Evolutionary conservation across 1,139 yeast genomes (phyloP).

Genomic region (Ogataea hybrid): DNA sequence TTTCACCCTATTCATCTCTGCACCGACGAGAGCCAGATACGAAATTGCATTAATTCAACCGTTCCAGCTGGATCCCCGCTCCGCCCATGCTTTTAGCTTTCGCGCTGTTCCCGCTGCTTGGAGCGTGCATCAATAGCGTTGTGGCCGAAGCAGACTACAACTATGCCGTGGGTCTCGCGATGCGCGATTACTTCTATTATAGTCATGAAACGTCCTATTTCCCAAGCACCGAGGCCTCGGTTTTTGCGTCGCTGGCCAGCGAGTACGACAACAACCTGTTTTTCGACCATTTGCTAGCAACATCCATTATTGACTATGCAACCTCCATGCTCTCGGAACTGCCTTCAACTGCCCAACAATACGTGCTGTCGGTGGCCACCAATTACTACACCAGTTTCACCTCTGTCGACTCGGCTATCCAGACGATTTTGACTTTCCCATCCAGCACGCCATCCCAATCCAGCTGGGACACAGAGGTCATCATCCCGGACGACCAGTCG

Average conservation of each 20-base stretch:
- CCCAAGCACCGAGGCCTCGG: slow-evolving; percentile 5
- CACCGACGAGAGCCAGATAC: not conserved
- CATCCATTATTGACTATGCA: slow-evolving; percentile 7
- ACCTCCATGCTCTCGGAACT: slow-evolving; percentile 3
- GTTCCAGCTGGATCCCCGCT: not conserved
- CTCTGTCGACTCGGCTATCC: slow-evolving; percentile 3
- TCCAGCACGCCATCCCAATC: not conserved
- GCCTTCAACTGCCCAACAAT: slow-evolving; percentile 5
- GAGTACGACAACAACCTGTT: slow-evolving; percentile 6
- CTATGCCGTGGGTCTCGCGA: slow-evolving; percentile 7
- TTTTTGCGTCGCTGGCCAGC: slow-evolving; percentile 1
- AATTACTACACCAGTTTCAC: slow-evolving; percentile 6
- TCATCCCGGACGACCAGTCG: slow-evolving; percentile 5
- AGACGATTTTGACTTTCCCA: not conserved
- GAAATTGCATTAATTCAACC: not conserved
- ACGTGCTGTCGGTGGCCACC: slow-evolving; percentile 3
- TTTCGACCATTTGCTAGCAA: slow-evolving; percentile 7
- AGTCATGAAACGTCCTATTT: slow-evolving; percentile 7
- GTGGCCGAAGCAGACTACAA: slow-evolving; percentile 8
- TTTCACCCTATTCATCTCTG: not conserved
- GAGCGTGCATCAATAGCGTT: not conserved
- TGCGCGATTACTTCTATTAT: slow-evolving; percentile 7
- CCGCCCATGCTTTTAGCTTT: not conserved
- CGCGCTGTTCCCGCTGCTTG: not conserved
- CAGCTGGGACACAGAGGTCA: slow-evolving; percentile 11